A percentile compares a stretch with the other conserved stretches of the same genome.
These are phyloP conservation scores for carrot (Daucus carota) DNA, from an alignment of 129 eudicot species.

Conservation along the genomic window DNA sequence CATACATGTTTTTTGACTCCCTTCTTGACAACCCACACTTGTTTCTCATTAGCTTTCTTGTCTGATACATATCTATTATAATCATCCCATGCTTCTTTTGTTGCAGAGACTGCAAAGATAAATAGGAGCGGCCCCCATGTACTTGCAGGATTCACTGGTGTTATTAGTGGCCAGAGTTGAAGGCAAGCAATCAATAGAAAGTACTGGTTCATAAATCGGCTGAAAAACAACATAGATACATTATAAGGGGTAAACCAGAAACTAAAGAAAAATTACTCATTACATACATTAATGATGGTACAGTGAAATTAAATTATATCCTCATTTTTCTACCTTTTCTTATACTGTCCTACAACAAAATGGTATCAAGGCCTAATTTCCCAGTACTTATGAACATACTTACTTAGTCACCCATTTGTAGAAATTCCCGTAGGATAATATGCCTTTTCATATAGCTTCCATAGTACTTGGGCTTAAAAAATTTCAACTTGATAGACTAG, in stretches of 20 bases:
- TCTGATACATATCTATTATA: slow-evolving; percentile 85
- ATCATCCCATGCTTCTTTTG: slow-evolving; percentile 99
- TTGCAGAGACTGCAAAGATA: slow-evolving; percentile 90
- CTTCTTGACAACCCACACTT: slow-evolving; percentile 91
- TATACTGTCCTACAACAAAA: too few species aligned
- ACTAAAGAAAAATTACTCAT: not conserved
- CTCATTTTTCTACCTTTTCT: too few species aligned
- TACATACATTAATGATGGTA: not conserved
- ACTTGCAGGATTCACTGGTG: slow-evolving; percentile 98
- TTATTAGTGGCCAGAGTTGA: slow-evolving; percentile 96
- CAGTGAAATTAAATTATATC: too few species aligned
- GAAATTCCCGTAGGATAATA: too few species aligned
- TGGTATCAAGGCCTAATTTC: too few species aligned
- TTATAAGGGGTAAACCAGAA: slow-evolving; percentile 8
- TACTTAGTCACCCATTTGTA: too few species aligned
- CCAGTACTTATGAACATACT: too few species aligned
- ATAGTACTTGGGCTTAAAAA: too few species aligned
- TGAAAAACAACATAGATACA: slow-evolving; percentile 23
- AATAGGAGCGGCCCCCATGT: slow-evolving; percentile 97
- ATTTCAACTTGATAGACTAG: too few species aligned
- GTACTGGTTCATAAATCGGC: slow-evolving; percentile 99
- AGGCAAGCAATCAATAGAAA: slow-evolving; percentile 99
- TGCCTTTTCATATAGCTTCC: too few species aligned
- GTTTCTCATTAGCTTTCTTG: slow-evolving; percentile 95
- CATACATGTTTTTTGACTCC: slow-evolving; percentile 87